Evolutionary conservation across 2,329 filamentous ascomycete species (phyloP).

Genomic region (Paecilomyces formosus): DNA sequence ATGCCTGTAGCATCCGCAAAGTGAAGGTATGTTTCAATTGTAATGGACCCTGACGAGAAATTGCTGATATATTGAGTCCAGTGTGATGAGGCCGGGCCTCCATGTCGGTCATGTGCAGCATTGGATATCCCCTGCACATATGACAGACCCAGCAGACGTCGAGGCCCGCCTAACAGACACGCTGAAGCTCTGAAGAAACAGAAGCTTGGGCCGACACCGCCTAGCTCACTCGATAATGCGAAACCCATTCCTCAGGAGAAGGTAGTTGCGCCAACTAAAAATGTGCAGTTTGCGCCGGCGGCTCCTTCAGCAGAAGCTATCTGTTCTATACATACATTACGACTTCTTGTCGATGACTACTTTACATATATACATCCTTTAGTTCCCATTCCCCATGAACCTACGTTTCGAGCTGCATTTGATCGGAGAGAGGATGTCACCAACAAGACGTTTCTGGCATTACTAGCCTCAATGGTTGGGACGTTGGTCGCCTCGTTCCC

Average conservation of each 20-base stretch:
- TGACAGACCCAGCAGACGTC: constrained; percentile 54
- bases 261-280: constrained; percentile 7
- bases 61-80: constrained; percentile 18
- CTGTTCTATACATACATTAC: constrained; percentile 33
- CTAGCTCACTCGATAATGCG: constrained; percentile 33
- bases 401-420: constrained; percentile 37
- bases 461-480: constrained; percentile 40
- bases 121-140: constrained; percentile 63
- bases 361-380: constrained; percentile 43
- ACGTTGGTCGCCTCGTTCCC: constrained; percentile 38
- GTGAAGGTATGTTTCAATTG: constrained; percentile 37
- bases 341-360: constrained; percentile 38
- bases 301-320: constrained; percentile 44
- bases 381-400: constrained; percentile 40
- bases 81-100: constrained; percentile 61
- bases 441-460: constrained; percentile 35
- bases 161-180: constrained; percentile 60
- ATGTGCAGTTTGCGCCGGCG: constrained; percentile 23
- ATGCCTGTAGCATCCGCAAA: constrained; percentile 47
- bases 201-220: constrained; percentile 35
- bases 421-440: constrained; percentile 35
- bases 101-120: constrained; percentile 57
- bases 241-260: constrained; percentile 27
- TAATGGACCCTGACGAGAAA: constrained; percentile 1
- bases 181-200: constrained; percentile 60